Percentiles rank a stretch among this genome's conserved stretches.
These are phyloP conservation scores for Yamagishiella unicocca DNA, from an alignment of 139 green algal species.

Conservation along the genomic window DNA sequence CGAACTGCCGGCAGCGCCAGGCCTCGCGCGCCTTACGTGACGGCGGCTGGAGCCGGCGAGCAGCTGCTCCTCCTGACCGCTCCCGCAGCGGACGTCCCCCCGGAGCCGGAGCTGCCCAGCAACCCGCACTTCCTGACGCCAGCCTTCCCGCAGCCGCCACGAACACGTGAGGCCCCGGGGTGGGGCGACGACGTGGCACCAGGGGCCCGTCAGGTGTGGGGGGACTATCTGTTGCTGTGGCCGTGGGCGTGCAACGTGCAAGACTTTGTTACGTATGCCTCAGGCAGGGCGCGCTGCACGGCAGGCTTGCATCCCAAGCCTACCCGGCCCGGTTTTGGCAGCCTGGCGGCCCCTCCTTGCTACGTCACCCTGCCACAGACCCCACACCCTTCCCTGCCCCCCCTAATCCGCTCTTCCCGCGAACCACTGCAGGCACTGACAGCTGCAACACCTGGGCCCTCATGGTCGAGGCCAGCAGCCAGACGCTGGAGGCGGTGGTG, in stretches of 20 bases:
- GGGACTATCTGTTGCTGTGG: too few species aligned
- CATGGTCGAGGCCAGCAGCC: constrained; percentile 40
- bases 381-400: not conserved
- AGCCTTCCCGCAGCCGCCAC: constrained; percentile 21
- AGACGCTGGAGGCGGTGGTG: constrained; percentile 43
- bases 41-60: not conserved
- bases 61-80: not conserved
- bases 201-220: too few species aligned
- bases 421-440: constrained; percentile 31
- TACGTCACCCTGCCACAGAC: too few species aligned
- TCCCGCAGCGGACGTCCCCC: not conserved
- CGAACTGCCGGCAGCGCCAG: not conserved
- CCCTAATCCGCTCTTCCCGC: not conserved
- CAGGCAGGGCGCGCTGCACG: too few species aligned
- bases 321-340: too few species aligned
- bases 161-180: constrained; percentile 23
- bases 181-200: too few species aligned
- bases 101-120: constrained; percentile 4
- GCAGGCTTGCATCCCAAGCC: too few species aligned
- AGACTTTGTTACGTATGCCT: too few species aligned
- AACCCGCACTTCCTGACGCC: constrained; percentile 35
- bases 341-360: too few species aligned
- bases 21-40: not conserved
- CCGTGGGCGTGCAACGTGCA: too few species aligned
- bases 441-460: constrained; percentile 37